These are phyloP conservation scores for Sporobolomyces phaffii DNA, from an alignment of 768 basidiomycete species.

Conservation along the genomic window DNA sequence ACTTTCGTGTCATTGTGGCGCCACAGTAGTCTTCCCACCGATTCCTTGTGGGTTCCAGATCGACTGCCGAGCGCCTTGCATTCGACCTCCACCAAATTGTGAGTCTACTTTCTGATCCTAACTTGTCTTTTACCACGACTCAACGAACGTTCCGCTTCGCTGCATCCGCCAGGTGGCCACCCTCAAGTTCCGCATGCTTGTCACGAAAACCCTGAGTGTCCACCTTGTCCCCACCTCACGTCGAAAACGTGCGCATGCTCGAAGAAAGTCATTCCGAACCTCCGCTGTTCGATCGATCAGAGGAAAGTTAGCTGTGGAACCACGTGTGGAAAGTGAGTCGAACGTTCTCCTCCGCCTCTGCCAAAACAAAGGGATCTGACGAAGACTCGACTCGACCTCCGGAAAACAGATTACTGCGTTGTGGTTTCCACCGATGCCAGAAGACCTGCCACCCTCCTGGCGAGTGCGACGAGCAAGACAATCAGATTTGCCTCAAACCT, in stretches of 20 bases:
- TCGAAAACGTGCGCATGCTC: conserved; percentile 80
- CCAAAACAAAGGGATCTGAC: neutral
- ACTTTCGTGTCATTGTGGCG: conserved; percentile 74
- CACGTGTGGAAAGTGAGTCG: conserved; percentile 65
- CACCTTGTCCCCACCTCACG: conserved; percentile 78
- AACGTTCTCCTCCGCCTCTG: neutral
- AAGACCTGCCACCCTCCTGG: conserved; percentile 68
- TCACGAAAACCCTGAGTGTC: conserved; percentile 72
- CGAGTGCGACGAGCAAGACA: conserved; percentile 66
- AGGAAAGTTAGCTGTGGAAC: conserved; percentile 73
- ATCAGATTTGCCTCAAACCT: conserved; percentile 72
- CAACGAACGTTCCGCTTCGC: no score
- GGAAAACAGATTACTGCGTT: conserved; percentile 56
- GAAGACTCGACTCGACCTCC: neutral
- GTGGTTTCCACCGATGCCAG: conserved; percentile 86
- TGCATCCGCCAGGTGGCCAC: conserved; percentile 58
- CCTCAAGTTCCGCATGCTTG: conserved; percentile 69
- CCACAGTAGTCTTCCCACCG: conserved; percentile 81
- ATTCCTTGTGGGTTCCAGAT: conserved; percentile 79
- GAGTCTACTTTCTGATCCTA: neutral
- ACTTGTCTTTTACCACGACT: no score
- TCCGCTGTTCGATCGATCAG: conserved; percentile 72
- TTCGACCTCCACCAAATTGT: conserved; percentile 60
- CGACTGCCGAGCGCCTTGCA: conserved; percentile 72
- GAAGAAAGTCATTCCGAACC: conserved; percentile 70